Conservation (phyloP, 352 stramenopile genomes). For the Phytopythium litorale region DNA sequence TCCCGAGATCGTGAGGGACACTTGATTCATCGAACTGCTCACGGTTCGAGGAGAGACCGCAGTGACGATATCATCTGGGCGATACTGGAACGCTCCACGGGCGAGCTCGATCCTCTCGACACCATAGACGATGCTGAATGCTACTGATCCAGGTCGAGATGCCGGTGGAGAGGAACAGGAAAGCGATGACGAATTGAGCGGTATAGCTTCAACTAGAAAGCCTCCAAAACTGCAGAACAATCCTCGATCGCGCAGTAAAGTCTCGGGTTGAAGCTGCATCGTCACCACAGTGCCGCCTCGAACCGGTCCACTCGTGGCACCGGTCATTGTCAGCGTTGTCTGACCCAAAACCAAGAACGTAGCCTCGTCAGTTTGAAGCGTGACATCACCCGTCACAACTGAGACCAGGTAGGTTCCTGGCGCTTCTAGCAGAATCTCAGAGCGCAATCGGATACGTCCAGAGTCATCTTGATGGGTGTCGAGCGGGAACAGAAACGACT, state of each 20-base stretch:
- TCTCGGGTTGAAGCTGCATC: slow-evolving; percentile 9
- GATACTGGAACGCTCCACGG: slow-evolving; percentile 15
- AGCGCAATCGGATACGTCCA: not conserved
- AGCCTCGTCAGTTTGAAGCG: not conserved
- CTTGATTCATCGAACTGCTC: not conserved
- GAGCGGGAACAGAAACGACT: not conserved
- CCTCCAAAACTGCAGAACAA: slow-evolving; percentile 27
- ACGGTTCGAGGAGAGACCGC: slow-evolving; percentile 13
- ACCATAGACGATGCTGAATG: slow-evolving; percentile 19
- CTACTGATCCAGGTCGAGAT: slow-evolving; percentile 10
- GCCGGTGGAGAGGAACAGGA: slow-evolving; percentile 19
- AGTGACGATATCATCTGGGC: slow-evolving; percentile 24
- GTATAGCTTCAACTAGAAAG: slow-evolving; percentile 5
- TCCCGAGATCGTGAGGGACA: slow-evolving; percentile 15
- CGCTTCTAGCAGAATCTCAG: not conserved
- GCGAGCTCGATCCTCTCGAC: not conserved
- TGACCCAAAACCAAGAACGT: not conserved
- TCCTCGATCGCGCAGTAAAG: slow-evolving; percentile 4
- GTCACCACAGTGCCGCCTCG: slow-evolving; percentile 25
- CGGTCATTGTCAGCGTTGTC: not conserved
- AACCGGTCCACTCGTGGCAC: slow-evolving; percentile 12
- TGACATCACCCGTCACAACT: not conserved
- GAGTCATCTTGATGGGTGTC: not conserved
- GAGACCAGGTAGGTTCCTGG: not conserved
- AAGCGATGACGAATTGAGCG: slow-evolving; percentile 10